phyloP scores from a whole-genome alignment of 106 monocot genomes.

The Dioscorea zingiberensis region DNA sequence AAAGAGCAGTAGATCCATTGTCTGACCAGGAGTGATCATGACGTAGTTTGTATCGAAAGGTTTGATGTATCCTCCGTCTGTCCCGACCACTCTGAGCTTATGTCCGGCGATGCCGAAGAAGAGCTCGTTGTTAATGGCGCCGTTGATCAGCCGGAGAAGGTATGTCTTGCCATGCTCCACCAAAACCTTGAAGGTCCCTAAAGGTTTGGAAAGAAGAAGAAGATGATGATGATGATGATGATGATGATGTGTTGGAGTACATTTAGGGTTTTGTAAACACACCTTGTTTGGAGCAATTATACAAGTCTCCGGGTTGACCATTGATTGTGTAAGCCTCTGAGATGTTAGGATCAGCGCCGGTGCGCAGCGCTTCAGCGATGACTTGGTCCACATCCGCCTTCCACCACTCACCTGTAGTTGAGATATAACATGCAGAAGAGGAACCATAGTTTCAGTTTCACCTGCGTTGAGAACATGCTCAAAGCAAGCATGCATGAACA shows the following conservation, averaged over 20 bases:
- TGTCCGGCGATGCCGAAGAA: slow-evolving; percentile 35
- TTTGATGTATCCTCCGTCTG: slow-evolving; percentile 48
- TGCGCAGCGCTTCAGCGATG: slow-evolving; percentile 6
- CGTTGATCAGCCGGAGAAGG: too few species aligned
- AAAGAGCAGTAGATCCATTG: too few species aligned
- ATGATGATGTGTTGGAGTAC: too few species aligned
- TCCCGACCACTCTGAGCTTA: slow-evolving; percentile 42
- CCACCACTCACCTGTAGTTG: slow-evolving; percentile 75
- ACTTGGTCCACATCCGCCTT: slow-evolving; percentile 19
- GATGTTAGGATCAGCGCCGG: slow-evolving; percentile 19
- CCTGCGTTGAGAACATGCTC: too few species aligned
- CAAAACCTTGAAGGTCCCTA: too few species aligned
- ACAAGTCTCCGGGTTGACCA: slow-evolving; percentile 45
- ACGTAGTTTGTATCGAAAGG: slow-evolving; percentile 36
- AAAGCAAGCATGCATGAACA: not conserved
- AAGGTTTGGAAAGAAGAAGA: too few species aligned
- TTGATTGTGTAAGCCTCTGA: slow-evolving; percentile 61
- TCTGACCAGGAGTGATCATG: too few species aligned
- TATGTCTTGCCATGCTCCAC: too few species aligned
- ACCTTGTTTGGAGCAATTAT: not conserved
- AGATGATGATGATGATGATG: too few species aligned
- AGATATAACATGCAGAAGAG: not conserved
- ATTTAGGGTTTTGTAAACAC: too few species aligned
- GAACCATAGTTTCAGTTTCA: too few species aligned
- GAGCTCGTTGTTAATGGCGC: too few species aligned